These are phyloP conservation scores for Diaporthe citri DNA, from an alignment of 2,329 filamentous ascomycete genomes.

Conservation along the genomic window DNA sequence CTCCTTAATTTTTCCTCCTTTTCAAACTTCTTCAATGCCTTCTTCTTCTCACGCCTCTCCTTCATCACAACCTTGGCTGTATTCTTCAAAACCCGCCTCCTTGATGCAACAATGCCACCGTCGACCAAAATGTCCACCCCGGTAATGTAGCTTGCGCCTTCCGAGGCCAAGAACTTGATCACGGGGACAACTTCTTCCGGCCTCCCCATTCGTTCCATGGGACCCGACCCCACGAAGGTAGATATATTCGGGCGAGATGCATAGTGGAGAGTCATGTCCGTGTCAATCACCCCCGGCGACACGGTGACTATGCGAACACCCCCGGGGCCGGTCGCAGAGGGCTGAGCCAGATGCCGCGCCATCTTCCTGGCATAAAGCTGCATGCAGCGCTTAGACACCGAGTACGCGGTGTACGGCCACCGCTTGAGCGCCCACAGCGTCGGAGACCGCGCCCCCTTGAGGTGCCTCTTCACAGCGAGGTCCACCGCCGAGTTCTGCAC, in stretches of 20 bases:
- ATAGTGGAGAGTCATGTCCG: slow-evolving; percentile 16
- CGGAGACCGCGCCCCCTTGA: slow-evolving; percentile 12
- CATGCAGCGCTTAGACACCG: slow-evolving; percentile 29
- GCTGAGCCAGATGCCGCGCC: slow-evolving; percentile 18
- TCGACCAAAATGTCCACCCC: slow-evolving; percentile 27
- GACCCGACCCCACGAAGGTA: neutral
- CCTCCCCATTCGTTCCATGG: slow-evolving; percentile 19
- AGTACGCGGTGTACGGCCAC: slow-evolving; percentile 25
- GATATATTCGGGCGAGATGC: neutral
- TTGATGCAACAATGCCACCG: slow-evolving; percentile 22
- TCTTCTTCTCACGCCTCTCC: slow-evolving; percentile 17
- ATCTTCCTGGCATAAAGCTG: slow-evolving; percentile 31
- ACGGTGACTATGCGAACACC: slow-evolving; percentile 31
- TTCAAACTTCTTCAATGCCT: slow-evolving; percentile 1
- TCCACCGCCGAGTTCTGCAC: slow-evolving; percentile 28
- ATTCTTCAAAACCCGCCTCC: neutral
- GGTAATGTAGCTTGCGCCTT: slow-evolving; percentile 30
- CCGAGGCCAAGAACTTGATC: slow-evolving; percentile 26
- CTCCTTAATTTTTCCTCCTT: slow-evolving; percentile 9
- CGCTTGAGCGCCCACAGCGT: slow-evolving; percentile 33
- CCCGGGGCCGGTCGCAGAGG: neutral
- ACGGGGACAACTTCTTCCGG: slow-evolving; percentile 31
- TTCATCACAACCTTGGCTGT: slow-evolving; percentile 15
- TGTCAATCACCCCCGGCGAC: slow-evolving; percentile 23
- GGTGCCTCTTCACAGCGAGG: slow-evolving; percentile 28